Evolutionary conservation across 73 alveolate species (phyloP).

Genomic region (Tetrahymena malaccensis): DNA sequence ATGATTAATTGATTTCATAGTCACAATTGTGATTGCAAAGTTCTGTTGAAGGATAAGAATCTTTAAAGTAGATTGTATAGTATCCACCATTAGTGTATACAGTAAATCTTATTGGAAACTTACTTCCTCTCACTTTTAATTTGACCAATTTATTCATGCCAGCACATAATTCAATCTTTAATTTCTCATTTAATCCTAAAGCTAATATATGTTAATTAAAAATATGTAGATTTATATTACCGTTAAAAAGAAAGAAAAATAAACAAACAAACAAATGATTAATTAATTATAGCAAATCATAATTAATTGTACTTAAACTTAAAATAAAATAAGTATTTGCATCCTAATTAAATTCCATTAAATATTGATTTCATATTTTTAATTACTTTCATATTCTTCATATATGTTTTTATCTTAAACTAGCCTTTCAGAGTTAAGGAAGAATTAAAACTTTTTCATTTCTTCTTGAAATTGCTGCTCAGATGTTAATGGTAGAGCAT

Average conservation of each 20-base stretch:
- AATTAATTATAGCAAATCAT: neutral
- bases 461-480: neutral
- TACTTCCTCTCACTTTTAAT: neutral
- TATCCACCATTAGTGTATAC: neutral
- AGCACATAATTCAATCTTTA: neutral
- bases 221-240: neutral
- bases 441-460: neutral
- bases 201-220: neutral
- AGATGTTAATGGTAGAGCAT: neutral
- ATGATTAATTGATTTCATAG: neutral
- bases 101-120: neutral
- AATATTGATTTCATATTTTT: no score
- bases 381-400: neutral
- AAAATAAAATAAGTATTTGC: neutral
- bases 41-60: neutral
- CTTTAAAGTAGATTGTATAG: neutral
- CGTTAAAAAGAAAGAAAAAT: neutral
- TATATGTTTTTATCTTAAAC: neutral
- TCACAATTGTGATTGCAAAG: neutral
- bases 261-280: neutral
- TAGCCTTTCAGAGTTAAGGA: neutral
- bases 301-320: neutral
- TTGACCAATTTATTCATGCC: neutral
- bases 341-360: neutral
- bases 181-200: neutral